Evolutionary conservation across 306 rosid genomes (phyloP).

Genomic region (Oxytropis ochrocephala): DNA sequence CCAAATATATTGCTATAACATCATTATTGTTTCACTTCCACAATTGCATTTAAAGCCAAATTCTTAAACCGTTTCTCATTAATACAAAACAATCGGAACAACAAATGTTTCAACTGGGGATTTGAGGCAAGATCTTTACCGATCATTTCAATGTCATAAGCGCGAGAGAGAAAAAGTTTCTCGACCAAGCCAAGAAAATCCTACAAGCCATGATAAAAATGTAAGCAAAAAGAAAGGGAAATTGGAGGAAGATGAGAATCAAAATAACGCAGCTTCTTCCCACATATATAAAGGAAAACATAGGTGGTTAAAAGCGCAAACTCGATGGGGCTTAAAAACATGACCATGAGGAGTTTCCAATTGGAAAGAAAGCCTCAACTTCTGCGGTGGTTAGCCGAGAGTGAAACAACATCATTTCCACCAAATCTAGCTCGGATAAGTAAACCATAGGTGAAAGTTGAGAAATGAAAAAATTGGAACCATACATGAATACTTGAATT

Average conservation of each 20-base stretch:
- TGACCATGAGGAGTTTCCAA: slow-evolving; percentile 66
- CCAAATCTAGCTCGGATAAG: slow-evolving; percentile 61
- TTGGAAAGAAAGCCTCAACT: slow-evolving; percentile 72
- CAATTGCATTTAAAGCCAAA: too few relatives aligned
- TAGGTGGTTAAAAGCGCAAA: slow-evolving; percentile 34
- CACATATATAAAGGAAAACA: not conserved
- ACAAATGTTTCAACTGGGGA: too few relatives aligned
- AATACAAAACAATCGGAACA: too few relatives aligned
- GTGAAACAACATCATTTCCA: slow-evolving; percentile 47
- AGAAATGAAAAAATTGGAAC: slow-evolving; percentile 20
- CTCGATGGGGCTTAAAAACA: slow-evolving; percentile 89
- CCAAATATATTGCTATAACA: too few relatives aligned
- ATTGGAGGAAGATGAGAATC: slow-evolving; percentile 1
- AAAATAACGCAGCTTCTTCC: not conserved
- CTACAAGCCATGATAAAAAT: slow-evolving; percentile 33
- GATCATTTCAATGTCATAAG: slow-evolving; percentile 80
- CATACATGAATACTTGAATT: not conserved
- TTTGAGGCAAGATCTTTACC: too few relatives aligned
- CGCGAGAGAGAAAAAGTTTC: slow-evolving; percentile 79
- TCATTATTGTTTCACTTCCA: too few relatives aligned
- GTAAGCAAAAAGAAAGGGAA: slow-evolving; percentile 30
- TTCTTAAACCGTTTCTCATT: too few relatives aligned
- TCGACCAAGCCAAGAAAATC: slow-evolving; percentile 93
- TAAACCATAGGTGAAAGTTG: not conserved
- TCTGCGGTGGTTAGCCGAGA: slow-evolving; percentile 94